Percentiles rank a stretch among this genome's conserved stretches.
Evolutionary conservation across 257 asterid genomes (phyloP).

Genomic region (Nicotiana tomentosiformis): DNA sequence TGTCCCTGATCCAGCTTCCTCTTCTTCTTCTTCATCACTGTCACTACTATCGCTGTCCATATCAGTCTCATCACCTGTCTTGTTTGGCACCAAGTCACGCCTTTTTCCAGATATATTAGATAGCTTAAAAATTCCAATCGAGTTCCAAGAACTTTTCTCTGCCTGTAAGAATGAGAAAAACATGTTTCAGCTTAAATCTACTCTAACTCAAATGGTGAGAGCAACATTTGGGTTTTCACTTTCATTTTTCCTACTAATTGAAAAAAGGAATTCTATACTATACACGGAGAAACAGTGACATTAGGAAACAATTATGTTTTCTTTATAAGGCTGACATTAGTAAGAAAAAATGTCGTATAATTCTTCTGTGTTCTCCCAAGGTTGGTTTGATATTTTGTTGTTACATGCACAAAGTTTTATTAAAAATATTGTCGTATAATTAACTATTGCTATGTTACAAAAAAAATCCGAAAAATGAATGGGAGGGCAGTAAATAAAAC

Average conservation of each 20-base stretch:
- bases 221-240: neutral
- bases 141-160: conserved; percentile 64
- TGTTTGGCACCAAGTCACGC: conserved; percentile 59
- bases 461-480: neutral
- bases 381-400: too few relatives aligned
- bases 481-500: neutral
- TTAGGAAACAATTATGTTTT: neutral
- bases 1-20: conserved; percentile 38
- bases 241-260: neutral
- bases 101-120: conserved; percentile 82
- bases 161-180: conserved; percentile 40
- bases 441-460: neutral
- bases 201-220: neutral
- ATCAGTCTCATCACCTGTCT: conserved; percentile 47
- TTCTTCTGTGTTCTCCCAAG: too few relatives aligned
- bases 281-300: neutral
- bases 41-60: conserved; percentile 83
- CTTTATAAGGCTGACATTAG: too few relatives aligned
- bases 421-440: neutral
- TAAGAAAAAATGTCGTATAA: too few relatives aligned
- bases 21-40: conserved; percentile 66
- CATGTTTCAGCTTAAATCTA: neutral
- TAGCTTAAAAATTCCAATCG: conserved; percentile 64
- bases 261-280: neutral
- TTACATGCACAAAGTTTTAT: too few relatives aligned